Percentiles rank a stretch among this genome's conserved stretches.
Conservation (phyloP, 225 moss, liverwort and hornwort species). For the Pleurozium schreberi region DNA sequence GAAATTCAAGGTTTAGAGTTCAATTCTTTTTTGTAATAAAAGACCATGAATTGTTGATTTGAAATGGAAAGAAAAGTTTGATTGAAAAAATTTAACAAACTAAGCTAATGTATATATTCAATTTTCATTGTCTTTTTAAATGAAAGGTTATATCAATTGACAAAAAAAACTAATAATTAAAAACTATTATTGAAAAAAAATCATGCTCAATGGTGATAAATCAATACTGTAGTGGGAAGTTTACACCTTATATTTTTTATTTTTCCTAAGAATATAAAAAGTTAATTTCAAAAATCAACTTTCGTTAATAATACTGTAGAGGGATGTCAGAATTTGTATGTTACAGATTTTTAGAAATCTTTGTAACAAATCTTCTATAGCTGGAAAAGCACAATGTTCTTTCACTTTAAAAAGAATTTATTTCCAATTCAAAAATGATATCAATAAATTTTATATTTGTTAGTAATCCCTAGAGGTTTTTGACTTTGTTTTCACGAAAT, state of each 20-base stretch:
- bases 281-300: background rate
- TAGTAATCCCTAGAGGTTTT: too few relatives aligned
- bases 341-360: too few relatives aligned
- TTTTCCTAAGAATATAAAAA: background rate
- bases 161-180: background rate
- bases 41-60: background rate
- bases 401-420: too few relatives aligned
- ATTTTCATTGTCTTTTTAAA: too few relatives aligned
- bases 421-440: too few relatives aligned
- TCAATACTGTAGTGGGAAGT: background rate
- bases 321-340: too few relatives aligned
- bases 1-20: background rate
- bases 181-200: background rate
- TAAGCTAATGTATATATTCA: too few relatives aligned
- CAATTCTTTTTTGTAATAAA: background rate
- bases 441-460: too few relatives aligned
- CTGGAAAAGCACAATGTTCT: too few relatives aligned
- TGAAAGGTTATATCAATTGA: background rate
- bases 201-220: background rate
- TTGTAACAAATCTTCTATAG: too few relatives aligned
- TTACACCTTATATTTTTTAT: too few relatives aligned
- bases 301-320: fast-evolving
- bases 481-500: too few relatives aligned
- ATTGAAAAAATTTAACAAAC: background rate
- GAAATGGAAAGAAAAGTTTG: background rate